Evolutionary conservation across 805 yeast genomes (phyloP), one percentile per base, ranked within the genome.

Genomic region (Lachancea meyersii): DNA sequence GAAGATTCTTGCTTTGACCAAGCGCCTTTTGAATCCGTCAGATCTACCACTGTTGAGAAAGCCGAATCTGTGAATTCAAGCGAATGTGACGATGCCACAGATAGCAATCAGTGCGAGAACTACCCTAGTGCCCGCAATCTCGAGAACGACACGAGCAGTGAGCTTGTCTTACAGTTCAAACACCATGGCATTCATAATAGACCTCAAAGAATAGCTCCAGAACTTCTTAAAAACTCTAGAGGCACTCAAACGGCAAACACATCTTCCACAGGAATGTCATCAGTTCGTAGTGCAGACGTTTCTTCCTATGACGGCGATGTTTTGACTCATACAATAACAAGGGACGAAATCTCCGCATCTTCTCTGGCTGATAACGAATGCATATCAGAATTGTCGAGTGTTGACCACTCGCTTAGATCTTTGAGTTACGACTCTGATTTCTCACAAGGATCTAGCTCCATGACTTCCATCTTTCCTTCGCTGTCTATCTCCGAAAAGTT

Each of bases 391-490:
- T 24, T 48, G 23, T 47, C 52, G 36, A 48, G 55, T 35, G 47
- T 50, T 21, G 46, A 48, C 38, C 46, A 44, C 35, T 50, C 53
- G 20, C 35, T 50, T 28, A 43, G 46, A 22, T 35, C 40, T 3
- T 17, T 41, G 26, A 41, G 44, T 31, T 41, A 41, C 16, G 35
- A 41, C 17, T 41, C 44, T 3, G 44, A 35, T 5, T 30, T n/a
- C 18, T 35, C 44, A 11, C 35, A 19, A 21, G 47, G 40, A 6
- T 51, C 48, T 20, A 46, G 44, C 32, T 50, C 57, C 11, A 36
- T 44, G 35, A 38, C 52, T 30, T 57, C 66, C 3, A 55, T 63
- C 16, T 47, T 58, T 23, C 65, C 67, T 1, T 53, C 61, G 1
- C 55, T 61, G 14, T 58, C 65, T 6, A 55, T 63, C 10, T 48